Base-by-base conservation (phyloP, 805 yeast species). In the Metschnikowia reukaufii region DNA sequence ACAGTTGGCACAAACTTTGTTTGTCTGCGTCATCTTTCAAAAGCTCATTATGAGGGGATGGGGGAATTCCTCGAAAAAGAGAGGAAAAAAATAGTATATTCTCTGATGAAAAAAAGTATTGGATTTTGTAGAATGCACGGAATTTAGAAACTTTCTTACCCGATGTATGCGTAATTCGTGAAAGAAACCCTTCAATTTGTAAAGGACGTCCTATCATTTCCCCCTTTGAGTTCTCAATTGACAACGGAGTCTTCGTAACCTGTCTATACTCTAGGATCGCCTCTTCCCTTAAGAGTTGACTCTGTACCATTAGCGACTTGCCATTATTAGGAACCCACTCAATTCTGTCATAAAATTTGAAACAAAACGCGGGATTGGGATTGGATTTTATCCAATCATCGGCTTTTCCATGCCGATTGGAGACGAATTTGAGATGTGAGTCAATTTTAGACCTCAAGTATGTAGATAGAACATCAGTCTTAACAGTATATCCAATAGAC, bases 181-280 rank as follows among this genome's bases (percentile, higher is more conserved):
- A 67, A 17, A 91, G 62, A 60, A 86, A 90, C 0, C 98, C 98
- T 66, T 92, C 98, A 8, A 89, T 63, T 0, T 96, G 83, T 0
- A 67, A 43, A 0, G 97, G 97, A 86, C 96, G 42, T 39, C 10
- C 7, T 30, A 31, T 13, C 23, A 2, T 10, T 6, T 18, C 7
- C 1, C 42, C 56, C 27, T 54, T 25, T 43, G 44, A 42, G 3
- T 74, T 59, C 16, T 68, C 8, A 6, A 29, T 21, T 6, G 17
- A 23, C 25, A 46, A 29, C 16, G 29, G 45, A 8, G 33, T 25
- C 5, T 29, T 15, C 17, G 36, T 23, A 31, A 37, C 35, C 30
- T 43, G 73, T 35, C 95, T 69, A 17, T 86, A 62, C 59, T 90
- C 92, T n/a, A 90, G 8, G 78, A 72, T 47, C 61, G 63, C 50